Base-by-base conservation (phyloP, 208 protist genomes). In the Balamuthia mandrillaris region DNA sequence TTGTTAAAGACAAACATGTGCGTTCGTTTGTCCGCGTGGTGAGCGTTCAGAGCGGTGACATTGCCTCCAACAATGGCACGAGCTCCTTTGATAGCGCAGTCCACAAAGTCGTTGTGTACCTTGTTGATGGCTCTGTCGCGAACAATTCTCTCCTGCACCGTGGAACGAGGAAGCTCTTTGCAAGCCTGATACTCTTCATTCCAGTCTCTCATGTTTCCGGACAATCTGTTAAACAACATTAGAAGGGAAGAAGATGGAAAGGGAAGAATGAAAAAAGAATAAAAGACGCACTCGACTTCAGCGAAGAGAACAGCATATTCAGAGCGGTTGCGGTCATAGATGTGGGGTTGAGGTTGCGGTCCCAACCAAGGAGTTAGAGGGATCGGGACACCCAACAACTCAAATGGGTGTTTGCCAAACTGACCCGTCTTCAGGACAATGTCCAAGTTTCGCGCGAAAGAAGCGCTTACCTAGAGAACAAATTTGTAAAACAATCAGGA, bases 1-100 rank as follows among this genome's bases (percentile, higher is more conserved):
- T 92, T 91, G 51, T 92, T 87, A 47, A 91, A 88, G n/a, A 92
- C 60, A 37, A 85, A 92, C 68, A 92, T 85, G 33, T 90, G 87
- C 31, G 42, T 18, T 42, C 60, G 39, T 18, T 75, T 52, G 9
- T 51, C 49, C n/a, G 91, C 90, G 18, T 60, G 33, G 39, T 86
- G 88, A 49, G 91, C 91, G 45, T 91, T 78, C 4, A 88, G 88
- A 47, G n/a, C 87, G 12, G 90, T 83, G 3, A 45, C 45, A 31
- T 66, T 86, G 39, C 1, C 24, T 31, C 3, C 1, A 3, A 42
- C 10, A 3, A 4, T 44, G 52, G 14, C 29, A 65, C 10, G 54
- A 24, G 90, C 90, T 41, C 86, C 90, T 24, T 54, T 33, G 31
- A 63, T 74, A 3, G 90, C 90, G 33, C 83, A 14, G 33, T 91